phyloP scores from a whole-genome alignment of 768 basidiomycete genomes.

The Panus rudis region DNA sequence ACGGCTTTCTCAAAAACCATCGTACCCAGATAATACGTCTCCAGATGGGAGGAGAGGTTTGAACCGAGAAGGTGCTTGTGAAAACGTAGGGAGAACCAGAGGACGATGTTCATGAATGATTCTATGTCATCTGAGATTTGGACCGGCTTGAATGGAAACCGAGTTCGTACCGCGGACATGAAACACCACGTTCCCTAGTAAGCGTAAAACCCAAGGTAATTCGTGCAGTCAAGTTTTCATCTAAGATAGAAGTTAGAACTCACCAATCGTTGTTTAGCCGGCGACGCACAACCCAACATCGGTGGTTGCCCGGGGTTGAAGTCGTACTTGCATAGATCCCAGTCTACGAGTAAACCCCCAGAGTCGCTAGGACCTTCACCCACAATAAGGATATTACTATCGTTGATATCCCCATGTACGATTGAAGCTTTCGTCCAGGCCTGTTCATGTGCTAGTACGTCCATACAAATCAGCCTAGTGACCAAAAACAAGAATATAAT shows the following conservation, averaged over 20 bases:
- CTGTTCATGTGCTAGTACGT: constrained; percentile 3
- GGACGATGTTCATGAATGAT: neutral
- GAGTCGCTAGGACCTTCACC: neutral
- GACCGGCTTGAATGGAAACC: neutral
- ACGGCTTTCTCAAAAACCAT: too few species aligned
- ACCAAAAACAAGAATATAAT: too few species aligned
- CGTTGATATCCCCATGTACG: constrained; percentile 8
- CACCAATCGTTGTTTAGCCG: too few species aligned
- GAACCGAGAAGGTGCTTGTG: too few species aligned
- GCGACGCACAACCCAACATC: too few species aligned
- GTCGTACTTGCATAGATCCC: constrained; percentile 9
- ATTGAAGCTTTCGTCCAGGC: constrained; percentile 4
- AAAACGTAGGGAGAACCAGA: neutral
- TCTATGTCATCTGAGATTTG: constrained; percentile 1
- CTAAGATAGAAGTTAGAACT: too few species aligned
- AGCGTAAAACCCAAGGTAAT: too few species aligned
- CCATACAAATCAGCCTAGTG: too few species aligned
- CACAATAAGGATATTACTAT: constrained; percentile 5
- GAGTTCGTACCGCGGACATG: neutral
- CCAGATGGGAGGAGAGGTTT: too few species aligned
- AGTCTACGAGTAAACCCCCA: constrained; percentile 6
- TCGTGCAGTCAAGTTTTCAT: too few species aligned
- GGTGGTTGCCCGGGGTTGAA: too few species aligned
- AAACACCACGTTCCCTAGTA: constrained; percentile 5
- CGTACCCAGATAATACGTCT: too few species aligned